These are phyloP conservation scores for Spathaspora sp. DNA, from an alignment of 1,139 yeast genomes.

Conservation along the genomic window DNA sequence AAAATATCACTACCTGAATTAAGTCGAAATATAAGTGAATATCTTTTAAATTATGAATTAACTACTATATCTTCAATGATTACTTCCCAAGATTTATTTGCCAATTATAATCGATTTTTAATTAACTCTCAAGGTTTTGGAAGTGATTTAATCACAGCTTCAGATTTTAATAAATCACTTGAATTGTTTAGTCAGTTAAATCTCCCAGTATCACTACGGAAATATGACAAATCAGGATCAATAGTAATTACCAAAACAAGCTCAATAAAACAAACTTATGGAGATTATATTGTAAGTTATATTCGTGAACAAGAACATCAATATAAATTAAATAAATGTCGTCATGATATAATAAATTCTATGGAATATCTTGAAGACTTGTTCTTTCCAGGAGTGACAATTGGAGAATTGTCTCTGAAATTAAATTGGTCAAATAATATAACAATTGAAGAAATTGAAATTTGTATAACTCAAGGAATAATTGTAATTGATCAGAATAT, in stretches of 20 bases:
- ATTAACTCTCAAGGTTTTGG: slow-evolving; percentile 44
- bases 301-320: slow-evolving; percentile 24
- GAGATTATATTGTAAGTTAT: slow-evolving; percentile 25
- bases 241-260: slow-evolving; percentile 28
- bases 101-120: slow-evolving; percentile 41
- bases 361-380: slow-evolving; percentile 20
- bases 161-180: slow-evolving; percentile 33
- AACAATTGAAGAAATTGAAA: slow-evolving; percentile 64
- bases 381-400: slow-evolving; percentile 33
- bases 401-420: slow-evolving; percentile 37
- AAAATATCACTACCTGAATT: slow-evolving; percentile 37
- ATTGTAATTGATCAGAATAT: slow-evolving; percentile 67
- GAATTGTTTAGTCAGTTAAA: slow-evolving; percentile 29
- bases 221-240: slow-evolving; percentile 37
- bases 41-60: slow-evolving; percentile 36
- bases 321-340: slow-evolving; percentile 27
- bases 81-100: slow-evolving; percentile 43
- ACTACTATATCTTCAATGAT: slow-evolving; percentile 37
- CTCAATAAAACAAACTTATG: slow-evolving; percentile 19
- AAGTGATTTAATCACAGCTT: slow-evolving; percentile 30
- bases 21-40: slow-evolving; percentile 53
- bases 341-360: slow-evolving; percentile 19
- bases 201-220: slow-evolving; percentile 32
- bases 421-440: slow-evolving; percentile 68
- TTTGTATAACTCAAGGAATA: slow-evolving; percentile 55